Percentiles rank a stretch among this genome's conserved stretches.
Conservation (phyloP, 768 basidiomycete genomes). For the Leccinum barrowsii region DNA sequence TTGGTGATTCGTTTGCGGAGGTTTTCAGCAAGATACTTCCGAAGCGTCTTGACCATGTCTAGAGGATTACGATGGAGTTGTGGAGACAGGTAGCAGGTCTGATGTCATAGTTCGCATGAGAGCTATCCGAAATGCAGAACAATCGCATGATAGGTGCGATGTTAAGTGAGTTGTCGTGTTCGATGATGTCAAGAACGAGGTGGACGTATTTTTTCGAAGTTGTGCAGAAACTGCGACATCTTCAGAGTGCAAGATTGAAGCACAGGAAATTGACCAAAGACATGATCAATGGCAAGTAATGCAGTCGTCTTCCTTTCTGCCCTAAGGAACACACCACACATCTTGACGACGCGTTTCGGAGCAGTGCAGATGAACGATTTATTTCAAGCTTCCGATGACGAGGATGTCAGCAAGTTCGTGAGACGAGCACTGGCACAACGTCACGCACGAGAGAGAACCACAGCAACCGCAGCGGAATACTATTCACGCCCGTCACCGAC, state of each 20-base stretch:
- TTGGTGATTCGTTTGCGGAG: slow-evolving; percentile 28
- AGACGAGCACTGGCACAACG: no score
- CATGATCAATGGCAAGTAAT: slow-evolving; percentile 6
- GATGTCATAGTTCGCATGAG: slow-evolving; percentile 7
- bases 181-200: slow-evolving; percentile 5
- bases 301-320: not conserved
- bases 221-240: slow-evolving; percentile 4
- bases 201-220: slow-evolving; percentile 3
- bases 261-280: not conserved
- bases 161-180: slow-evolving; percentile 1
- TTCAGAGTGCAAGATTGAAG: slow-evolving; percentile 21
- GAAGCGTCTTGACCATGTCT: slow-evolving; percentile 25
- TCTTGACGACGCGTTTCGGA: no score
- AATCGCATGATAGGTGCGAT: slow-evolving; percentile 28
- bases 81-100: slow-evolving; percentile 6
- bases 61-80: not conserved
- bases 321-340: slow-evolving; percentile 26
- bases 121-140: slow-evolving; percentile 7
- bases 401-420: no score
- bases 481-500: no score
- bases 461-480: no score
- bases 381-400: no score
- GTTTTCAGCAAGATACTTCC: slow-evolving; percentile 21
- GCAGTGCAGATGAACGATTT: no score
- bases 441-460: no score